Conservation (phyloP, 176 grass and related monocot species). For the Oryza meridionalis region DNA sequence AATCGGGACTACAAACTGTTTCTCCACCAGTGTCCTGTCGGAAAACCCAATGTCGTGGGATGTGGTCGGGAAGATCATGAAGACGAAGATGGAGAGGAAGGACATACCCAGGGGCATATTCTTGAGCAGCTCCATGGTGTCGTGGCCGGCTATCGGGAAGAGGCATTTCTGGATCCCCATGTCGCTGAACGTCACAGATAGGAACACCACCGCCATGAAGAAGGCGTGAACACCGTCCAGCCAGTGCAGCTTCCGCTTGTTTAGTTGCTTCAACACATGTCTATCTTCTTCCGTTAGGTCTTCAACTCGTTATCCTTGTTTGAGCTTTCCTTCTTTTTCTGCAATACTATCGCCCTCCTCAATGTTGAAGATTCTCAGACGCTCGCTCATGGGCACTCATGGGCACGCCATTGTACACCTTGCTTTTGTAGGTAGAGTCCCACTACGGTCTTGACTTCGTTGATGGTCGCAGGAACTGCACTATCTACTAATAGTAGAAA, state of each 20-base stretch:
- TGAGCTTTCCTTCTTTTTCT: too few species aligned
- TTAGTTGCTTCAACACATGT: too few species aligned
- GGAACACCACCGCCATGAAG: constrained; percentile 38
- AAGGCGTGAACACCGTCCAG: constrained; percentile 39
- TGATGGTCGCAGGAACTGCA: too few species aligned
- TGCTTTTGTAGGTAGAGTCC: constrained; percentile 20
- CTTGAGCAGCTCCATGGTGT: constrained; percentile 31
- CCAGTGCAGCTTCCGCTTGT: neutral
- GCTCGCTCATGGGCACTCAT: neutral
- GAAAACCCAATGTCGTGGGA: constrained; percentile 25
- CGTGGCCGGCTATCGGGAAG: neutral
- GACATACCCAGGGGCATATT: constrained; percentile 33
- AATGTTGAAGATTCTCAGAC: too few species aligned
- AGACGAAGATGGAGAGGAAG: constrained; percentile 38
- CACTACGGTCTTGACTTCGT: too few species aligned
- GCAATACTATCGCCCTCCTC: too few species aligned
- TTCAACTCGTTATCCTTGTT: too few species aligned
- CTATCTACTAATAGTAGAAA: too few species aligned
- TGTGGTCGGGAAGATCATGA: constrained; percentile 39
- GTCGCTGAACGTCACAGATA: constrained; percentile 41
- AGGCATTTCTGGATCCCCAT: constrained; percentile 31
- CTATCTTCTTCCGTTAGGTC: too few species aligned
- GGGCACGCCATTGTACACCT: constrained; percentile 56
- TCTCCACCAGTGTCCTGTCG: too few species aligned
- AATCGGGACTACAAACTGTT: too few species aligned